Conservation (phyloP, 129 eudicot species). For the Daucus carota region DNA sequence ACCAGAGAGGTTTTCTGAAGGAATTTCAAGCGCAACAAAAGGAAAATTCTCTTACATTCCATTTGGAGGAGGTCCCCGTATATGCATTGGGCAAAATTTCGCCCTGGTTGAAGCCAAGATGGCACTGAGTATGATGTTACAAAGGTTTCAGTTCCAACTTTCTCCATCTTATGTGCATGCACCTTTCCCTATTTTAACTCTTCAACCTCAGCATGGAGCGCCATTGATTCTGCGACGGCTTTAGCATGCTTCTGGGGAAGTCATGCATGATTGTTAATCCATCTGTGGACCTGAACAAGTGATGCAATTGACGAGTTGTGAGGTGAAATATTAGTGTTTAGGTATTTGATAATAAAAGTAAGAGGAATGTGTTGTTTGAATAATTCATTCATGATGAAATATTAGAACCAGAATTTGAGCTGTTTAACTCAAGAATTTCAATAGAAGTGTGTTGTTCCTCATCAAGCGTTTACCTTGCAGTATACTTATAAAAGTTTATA, state of each 20-base stretch:
- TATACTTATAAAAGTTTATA: background rate
- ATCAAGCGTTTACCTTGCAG: background rate
- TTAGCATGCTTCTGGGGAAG: background rate
- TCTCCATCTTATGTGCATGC: slow-evolving; percentile 55
- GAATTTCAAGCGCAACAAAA: slow-evolving; percentile 36
- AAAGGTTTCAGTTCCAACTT: slow-evolving; percentile 43
- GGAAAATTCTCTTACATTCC: slow-evolving; percentile 34
- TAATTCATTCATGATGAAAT: too few species aligned
- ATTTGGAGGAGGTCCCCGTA: slow-evolving; percentile 55
- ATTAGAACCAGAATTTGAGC: too few species aligned
- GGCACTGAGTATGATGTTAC: slow-evolving; percentile 37
- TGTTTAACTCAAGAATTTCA: too few species aligned
- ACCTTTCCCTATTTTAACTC: slow-evolving; percentile 26
- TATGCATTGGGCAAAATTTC: slow-evolving; percentile 57
- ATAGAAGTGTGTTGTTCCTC: background rate
- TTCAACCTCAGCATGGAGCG: slow-evolving; percentile 52
- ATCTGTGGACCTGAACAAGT: background rate
- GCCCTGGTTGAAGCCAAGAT: slow-evolving; percentile 49
- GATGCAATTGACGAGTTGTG: background rate
- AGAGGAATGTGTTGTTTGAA: background rate
- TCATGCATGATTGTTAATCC: background rate
- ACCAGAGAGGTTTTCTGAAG: slow-evolving; percentile 58
- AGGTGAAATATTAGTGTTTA: too few species aligned
- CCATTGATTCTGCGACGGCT: slow-evolving; percentile 28
- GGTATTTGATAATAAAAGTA: background rate